Base-by-base conservation (phyloP, 257 asterid genomes). In the Solanum infundibuliforme region DNA sequence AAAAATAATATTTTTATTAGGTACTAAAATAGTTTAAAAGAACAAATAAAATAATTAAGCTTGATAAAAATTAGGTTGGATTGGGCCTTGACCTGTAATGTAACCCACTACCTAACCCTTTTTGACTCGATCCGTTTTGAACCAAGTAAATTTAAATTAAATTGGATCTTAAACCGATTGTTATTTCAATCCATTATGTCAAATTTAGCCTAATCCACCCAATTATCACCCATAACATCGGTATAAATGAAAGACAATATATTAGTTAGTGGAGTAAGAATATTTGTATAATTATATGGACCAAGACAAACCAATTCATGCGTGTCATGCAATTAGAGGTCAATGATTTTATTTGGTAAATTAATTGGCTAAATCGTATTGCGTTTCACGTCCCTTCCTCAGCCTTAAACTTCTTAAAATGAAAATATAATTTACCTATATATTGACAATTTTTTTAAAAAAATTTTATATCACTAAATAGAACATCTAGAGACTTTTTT, bases 91-190 rank as follows among this genome's bases (percentile, higher is more conserved):
- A 55, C 65, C 5, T 7, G 4, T 55, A 18, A 55, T 18, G 1
- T 20, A 55, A 7, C 4, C 2, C 11, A 20, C 23, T 55, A 55
- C 25, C n/a, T 55, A 55, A 52, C 1, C 25, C 9, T 6, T 55
- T 52, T 55, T 52, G 4, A 16, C 23, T 1, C 23, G 6, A 52
- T 16, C 1, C 0, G 8, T 52, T 52, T 52, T 55, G 0, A 55
- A 6, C 5, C n/a, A 55, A 55, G 1, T 0, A 55, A 55, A 55
- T 55, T 55, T 7, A 0, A 16, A 20, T 55, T 55, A 16, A 16
- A 6, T 55, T 55, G 2, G 0, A 20, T 55, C 11, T 55, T 7
- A 0, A 55, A 0, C 10, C 2, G 5, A 55, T 2, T 55, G 0
- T 55, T 18, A 55, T 55, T 20, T 55, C 3, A 6, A 1, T 8